A percentile compares a stretch with the other conserved stretches of the same genome.
Evolutionary conservation across 2,329 filamentous ascomycete genomes (phyloP).

Genomic region (Cytospora schulzeri): DNA sequence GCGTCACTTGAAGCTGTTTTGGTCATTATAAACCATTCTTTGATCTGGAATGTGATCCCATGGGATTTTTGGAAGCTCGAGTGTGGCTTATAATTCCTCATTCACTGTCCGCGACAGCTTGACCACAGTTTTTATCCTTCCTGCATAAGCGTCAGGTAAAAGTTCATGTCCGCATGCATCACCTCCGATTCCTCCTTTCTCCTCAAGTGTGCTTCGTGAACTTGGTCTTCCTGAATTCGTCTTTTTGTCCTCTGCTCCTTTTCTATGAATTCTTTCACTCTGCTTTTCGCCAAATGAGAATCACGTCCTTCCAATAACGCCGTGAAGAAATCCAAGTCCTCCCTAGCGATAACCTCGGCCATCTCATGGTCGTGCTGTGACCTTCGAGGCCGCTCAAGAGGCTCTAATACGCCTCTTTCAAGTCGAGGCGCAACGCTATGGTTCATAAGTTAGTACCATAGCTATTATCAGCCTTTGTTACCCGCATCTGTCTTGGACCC

Average conservation of each 20-base stretch:
- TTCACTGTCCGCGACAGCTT: not conserved
- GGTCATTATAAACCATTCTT: no score
- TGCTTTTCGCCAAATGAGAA: not conserved
- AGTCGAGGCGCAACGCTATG: not conserved
- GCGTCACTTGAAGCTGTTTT: no score
- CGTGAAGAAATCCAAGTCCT: constrained; percentile 20
- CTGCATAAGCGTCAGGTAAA: constrained; percentile 17
- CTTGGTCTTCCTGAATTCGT: not conserved
- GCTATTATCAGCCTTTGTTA: no score
- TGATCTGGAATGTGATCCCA: no score
- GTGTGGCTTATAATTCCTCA: no score
- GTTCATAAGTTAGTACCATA: no score
- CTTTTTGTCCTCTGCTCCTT: constrained; percentile 7
- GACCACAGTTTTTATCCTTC: not conserved
- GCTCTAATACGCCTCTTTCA: not conserved
- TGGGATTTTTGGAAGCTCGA: no score
- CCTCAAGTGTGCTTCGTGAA: not conserved
- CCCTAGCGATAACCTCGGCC: constrained; percentile 18
- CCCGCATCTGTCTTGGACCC: no score
- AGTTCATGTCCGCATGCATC: constrained; percentile 29
- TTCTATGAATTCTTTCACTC: not conserved
- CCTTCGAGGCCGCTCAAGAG: not conserved
- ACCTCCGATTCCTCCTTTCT: constrained; percentile 29
- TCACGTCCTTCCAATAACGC: constrained; percentile 10
- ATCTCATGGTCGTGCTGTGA: constrained; percentile 6